Evolutionary conservation across 2,329 filamentous ascomycete species (phyloP).

Genomic region (Sphaerulina populicola): DNA sequence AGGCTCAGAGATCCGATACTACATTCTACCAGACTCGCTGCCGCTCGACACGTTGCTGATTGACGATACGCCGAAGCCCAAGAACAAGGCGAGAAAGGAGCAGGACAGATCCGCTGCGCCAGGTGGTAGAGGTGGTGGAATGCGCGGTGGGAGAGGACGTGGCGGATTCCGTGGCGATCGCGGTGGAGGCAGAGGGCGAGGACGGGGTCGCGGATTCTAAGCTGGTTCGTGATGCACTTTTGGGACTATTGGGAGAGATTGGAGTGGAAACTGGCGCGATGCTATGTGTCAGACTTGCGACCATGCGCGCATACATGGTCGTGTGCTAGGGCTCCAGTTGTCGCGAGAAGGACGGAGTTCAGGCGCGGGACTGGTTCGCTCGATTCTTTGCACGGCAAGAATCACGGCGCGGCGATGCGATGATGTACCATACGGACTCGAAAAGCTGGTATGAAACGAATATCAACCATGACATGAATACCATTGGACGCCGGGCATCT

Average conservation of each 20-base stretch:
- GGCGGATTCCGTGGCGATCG: slow-evolving; percentile 34
- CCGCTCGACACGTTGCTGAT: slow-evolving; percentile 92
- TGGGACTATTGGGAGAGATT: not conserved
- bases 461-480: not conserved
- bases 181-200: slow-evolving; percentile 28
- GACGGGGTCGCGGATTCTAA: slow-evolving; percentile 23
- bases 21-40: slow-evolving; percentile 89
- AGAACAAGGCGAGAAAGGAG: slow-evolving; percentile 99
- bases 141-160: slow-evolving; percentile 40
- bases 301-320: not conserved
- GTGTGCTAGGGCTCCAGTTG: not conserved
- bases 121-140: slow-evolving; percentile 39
- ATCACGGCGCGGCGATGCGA: not conserved
- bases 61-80: slow-evolving; percentile 94
- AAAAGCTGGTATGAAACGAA: slow-evolving; percentile 1
- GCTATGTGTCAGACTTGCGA: not conserved
- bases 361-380: not conserved
- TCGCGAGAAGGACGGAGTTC: not conserved
- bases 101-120: slow-evolving; percentile 40
- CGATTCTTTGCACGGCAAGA: not conserved
- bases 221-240: not conserved
- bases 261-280: not conserved
- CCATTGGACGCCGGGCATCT: not conserved
- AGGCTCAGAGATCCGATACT: slow-evolving; percentile 91
- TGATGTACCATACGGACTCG: not conserved